phyloP scores from a whole-genome alignment of 2,329 filamentous ascomycete genomes.

The Simplicillium sp. region DNA sequence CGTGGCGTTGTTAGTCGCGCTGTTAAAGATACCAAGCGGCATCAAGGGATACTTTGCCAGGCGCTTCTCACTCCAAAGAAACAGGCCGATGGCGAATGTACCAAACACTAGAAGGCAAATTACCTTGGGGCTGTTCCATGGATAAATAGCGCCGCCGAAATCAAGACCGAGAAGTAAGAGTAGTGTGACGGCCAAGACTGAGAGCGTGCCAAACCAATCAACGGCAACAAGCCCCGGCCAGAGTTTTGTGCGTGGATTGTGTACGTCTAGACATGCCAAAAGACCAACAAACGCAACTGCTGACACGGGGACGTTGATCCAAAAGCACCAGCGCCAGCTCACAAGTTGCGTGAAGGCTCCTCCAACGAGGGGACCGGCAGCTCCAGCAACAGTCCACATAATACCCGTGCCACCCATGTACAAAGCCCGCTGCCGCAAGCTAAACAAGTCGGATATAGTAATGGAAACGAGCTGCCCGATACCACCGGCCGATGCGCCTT shows the following conservation, averaged over 20 bases:
- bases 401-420: slow-evolving; percentile 57
- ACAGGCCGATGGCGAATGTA: slow-evolving; percentile 32
- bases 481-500: slow-evolving; percentile 39
- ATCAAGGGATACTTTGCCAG: slow-evolving; percentile 60
- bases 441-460: slow-evolving; percentile 39
- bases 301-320: slow-evolving; percentile 37
- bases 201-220: slow-evolving; percentile 50
- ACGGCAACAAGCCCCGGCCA: slow-evolving; percentile 50
- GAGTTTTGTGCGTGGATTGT: slow-evolving; percentile 55
- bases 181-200: slow-evolving; percentile 53
- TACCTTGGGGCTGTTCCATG: slow-evolving; percentile 53
- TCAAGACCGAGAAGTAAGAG: slow-evolving; percentile 65
- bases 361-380: slow-evolving; percentile 54
- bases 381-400: slow-evolving; percentile 57
- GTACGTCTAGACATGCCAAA: slow-evolving; percentile 54
- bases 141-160: slow-evolving; percentile 53
- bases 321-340: background rate
- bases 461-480: slow-evolving; percentile 40
- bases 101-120: slow-evolving; percentile 56
- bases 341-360: slow-evolving; percentile 50
- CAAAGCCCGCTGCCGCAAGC: slow-evolving; percentile 27
- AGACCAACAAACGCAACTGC: slow-evolving; percentile 48
- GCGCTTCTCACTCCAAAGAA: slow-evolving; percentile 54
- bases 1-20: slow-evolving; percentile 45
- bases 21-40: slow-evolving; percentile 51